A percentile compares a stretch with the other conserved stretches of the same genome.
Evolutionary conservation across 1,284 basidiomycete species (phyloP).

Genomic region (Malassezia nana): DNA sequence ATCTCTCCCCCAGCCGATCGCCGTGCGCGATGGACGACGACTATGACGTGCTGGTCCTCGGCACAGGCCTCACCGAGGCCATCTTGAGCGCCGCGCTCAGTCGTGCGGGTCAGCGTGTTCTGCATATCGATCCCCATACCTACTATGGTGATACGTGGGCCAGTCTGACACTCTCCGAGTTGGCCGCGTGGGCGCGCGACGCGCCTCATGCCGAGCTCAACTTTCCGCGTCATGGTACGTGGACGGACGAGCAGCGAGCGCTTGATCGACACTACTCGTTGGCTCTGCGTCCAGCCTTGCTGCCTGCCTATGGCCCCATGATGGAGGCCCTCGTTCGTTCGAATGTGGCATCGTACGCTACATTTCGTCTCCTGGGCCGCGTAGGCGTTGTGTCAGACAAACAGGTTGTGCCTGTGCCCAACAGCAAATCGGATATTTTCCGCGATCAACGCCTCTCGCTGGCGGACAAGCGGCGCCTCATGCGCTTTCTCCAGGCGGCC

Average conservation of each 20-base stretch:
- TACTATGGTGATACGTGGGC: conserved; percentile 15
- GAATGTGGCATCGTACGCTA: conserved; percentile 79
- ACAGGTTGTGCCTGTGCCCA: conserved; percentile 57
- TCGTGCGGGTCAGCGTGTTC: conserved; percentile 11
- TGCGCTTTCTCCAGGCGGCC: conserved; percentile 60
- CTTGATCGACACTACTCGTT: conserved; percentile 62
- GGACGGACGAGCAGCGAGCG: not conserved
- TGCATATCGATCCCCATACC: conserved; percentile 6
- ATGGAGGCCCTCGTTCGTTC: conserved; percentile 71
- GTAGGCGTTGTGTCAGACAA: conserved; percentile 17
- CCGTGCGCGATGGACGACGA: not conserved
- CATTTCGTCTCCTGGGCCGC: conserved; percentile 71
- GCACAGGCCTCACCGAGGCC: conserved; percentile 16
- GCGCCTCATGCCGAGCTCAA: not conserved
- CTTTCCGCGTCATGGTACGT: conserved; percentile 1
- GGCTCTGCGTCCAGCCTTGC: conserved; percentile 69
- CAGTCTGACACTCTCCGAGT: conserved; percentile 14
- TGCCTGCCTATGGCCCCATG: conserved; percentile 68
- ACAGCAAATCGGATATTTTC: conserved; percentile 87
- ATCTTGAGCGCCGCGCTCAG: conserved; percentile 14
- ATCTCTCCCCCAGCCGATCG: not conserved
- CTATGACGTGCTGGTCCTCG: conserved; percentile 16
- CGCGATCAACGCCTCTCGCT: conserved; percentile 67
- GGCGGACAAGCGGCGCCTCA: conserved; percentile 77
- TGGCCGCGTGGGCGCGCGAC: conserved; percentile 1